phyloP scores from a whole-genome alignment of 176 grass and related monocot genomes.

The Typha latifolia region DNA sequence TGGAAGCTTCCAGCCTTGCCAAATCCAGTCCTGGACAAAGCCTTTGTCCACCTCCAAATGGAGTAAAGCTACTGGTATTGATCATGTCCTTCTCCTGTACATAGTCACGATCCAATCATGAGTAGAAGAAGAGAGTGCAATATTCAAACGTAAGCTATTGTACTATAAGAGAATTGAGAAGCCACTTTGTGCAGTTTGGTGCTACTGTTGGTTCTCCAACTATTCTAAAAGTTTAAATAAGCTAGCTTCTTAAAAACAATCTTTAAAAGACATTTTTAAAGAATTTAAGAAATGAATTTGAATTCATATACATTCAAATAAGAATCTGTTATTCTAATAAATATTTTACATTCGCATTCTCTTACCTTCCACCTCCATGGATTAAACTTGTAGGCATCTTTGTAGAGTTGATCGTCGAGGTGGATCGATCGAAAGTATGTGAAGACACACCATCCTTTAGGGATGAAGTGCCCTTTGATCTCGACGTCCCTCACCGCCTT shows the following conservation, averaged over 20 bases:
- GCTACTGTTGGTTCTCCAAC: too few species aligned
- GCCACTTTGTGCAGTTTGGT: too few species aligned
- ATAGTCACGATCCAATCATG: not conserved
- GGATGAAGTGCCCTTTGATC: slow-evolving; percentile 88
- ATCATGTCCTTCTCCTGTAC: slow-evolving; percentile 73
- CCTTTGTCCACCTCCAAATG: slow-evolving; percentile 38
- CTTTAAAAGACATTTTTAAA: too few species aligned
- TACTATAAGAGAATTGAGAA: too few species aligned
- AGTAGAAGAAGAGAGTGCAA: slow-evolving; percentile 15
- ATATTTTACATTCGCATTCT: too few species aligned
- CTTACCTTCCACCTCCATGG: slow-evolving; percentile 99
- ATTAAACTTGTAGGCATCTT: slow-evolving; percentile 76
- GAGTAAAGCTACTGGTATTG: slow-evolving; percentile 24
- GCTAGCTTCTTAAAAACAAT: too few species aligned
- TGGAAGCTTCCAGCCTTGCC: slow-evolving; percentile 32
- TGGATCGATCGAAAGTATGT: slow-evolving; percentile 89
- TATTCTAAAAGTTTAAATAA: too few species aligned
- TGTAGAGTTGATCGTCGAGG: slow-evolving; percentile 53
- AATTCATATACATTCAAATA: too few species aligned
- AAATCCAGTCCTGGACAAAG: slow-evolving; percentile 35
- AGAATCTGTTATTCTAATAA: too few species aligned
- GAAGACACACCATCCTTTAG: slow-evolving; percentile 88
- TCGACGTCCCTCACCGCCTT: slow-evolving; percentile 75
- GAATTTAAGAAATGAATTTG: too few species aligned
- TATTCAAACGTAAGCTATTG: too few species aligned